phyloP scores from a whole-genome alignment of 208 protist species.

The Trypanosoma conorhini region DNA sequence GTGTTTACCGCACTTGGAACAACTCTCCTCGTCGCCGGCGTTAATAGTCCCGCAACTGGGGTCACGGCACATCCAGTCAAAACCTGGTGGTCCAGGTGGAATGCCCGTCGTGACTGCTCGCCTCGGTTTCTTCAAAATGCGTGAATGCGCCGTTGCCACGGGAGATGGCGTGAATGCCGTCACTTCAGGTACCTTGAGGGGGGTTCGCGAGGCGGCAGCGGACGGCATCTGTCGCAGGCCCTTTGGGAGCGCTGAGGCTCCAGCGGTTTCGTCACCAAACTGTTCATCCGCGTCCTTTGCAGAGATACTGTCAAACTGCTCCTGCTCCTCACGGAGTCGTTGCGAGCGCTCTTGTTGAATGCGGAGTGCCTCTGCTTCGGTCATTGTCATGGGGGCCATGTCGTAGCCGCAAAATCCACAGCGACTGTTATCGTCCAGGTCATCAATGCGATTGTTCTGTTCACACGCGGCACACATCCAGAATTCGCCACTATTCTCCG shows the following conservation, averaged over 20 bases:
- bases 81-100: conserved; percentile 62
- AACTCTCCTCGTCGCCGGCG: conserved; percentile 76
- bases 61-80: conserved; percentile 89
- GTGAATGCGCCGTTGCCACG: conserved; percentile 21
- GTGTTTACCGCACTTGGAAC: conserved; percentile 55
- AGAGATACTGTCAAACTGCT: conserved; percentile 64
- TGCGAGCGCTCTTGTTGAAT: conserved; percentile 39
- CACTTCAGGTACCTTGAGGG: conserved; percentile 18
- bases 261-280: conserved; percentile 50
- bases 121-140: conserved; percentile 20
- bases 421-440: conserved; percentile 82
- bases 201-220: not conserved
- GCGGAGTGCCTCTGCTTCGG: conserved; percentile 51
- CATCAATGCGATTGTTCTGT: conserved; percentile 89
- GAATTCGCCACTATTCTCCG: conserved; percentile 52
- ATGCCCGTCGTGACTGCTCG: conserved; percentile 16
- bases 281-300: conserved; percentile 66
- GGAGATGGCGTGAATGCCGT: conserved; percentile 27
- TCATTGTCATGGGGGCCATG: conserved; percentile 73
- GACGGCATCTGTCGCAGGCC: conserved; percentile 5
- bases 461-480: conserved; percentile 86
- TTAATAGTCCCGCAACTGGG: conserved; percentile 65
- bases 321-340: conserved; percentile 43
- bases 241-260: conserved; percentile 27
- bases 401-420: conserved; percentile 88